Percentiles rank a stretch among this genome's conserved stretches.
phyloP scores from a whole-genome alignment of 768 basidiomycete genomes.

The Tulasnella sp. region DNA sequence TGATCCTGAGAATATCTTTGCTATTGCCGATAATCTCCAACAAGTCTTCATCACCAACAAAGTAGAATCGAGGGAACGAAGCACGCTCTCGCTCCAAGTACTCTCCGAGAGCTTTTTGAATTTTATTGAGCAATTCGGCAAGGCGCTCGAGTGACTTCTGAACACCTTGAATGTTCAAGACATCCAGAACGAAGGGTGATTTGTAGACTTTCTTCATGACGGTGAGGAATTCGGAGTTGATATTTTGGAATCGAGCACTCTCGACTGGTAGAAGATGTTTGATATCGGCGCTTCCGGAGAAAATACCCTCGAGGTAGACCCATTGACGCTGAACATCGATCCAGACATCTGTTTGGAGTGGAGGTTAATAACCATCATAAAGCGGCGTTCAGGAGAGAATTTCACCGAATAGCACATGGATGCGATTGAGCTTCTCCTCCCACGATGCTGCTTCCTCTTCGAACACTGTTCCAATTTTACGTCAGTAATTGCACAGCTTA shows the following conservation, averaged over 20 bases:
- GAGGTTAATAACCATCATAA: constrained; percentile 10
- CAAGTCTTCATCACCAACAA: constrained; percentile 96
- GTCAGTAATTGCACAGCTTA: constrained; percentile 31
- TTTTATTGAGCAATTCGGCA: constrained; percentile 91
- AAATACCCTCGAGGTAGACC: constrained; percentile 99
- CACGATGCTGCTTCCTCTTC: constrained; percentile 88
- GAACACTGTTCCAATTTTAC: constrained; percentile 42
- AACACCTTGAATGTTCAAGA: constrained; percentile 89
- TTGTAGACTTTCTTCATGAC: constrained; percentile 99
- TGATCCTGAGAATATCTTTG: constrained; percentile 93
- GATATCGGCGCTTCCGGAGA: constrained; percentile 98
- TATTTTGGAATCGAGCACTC: constrained; percentile 94
- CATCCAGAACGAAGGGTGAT: constrained; percentile 92
- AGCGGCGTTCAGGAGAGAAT: background rate
- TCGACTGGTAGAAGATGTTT: constrained; percentile 97
- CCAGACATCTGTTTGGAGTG: constrained; percentile 66
- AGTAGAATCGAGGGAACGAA: constrained; percentile 98
- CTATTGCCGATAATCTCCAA: constrained; percentile 99
- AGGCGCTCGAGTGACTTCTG: constrained; percentile 97
- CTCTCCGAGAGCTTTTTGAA: constrained; percentile 97
- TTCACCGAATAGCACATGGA: constrained; percentile 89
- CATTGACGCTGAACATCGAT: constrained; percentile 99
- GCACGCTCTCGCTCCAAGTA: constrained; percentile 95
- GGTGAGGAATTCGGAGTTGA: constrained; percentile 93
- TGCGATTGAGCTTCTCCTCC: constrained; percentile 94